Evolutionary conservation across 345 rosid species (phyloP), one percentile per base, ranked within the genome.

Genomic region (Populus nigra): DNA sequence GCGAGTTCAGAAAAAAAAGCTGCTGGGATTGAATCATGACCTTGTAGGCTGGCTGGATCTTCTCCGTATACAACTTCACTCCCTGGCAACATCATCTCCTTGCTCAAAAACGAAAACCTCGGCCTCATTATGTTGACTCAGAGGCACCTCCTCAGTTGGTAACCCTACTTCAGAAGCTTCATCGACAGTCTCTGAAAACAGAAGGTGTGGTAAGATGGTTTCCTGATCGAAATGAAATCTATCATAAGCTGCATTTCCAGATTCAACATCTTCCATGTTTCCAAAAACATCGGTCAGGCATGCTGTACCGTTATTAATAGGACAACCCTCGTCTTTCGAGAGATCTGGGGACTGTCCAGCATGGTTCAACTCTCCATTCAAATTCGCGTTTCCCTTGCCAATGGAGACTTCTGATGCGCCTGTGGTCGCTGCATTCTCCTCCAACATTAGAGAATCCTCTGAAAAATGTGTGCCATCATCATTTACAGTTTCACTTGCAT

Each of bases 211-310:
- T 31, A 33, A 72, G 11, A 36, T 72, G 20, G 76, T 72, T 45
- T 72, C 69, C 22, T 81, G 61, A 36, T 39, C 16, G 27, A 31
- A 70, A 27, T 38, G 77, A 8, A 59, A 15, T 23, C 20, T 49
- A 23, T 73, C 68, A 67, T 25, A 67, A 20, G 78, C 74, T 68
- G 22, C 78, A 10, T 65, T 71, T 38, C 69, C 74, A 65, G 82
- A 76, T 80, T 86, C 79, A 25, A 65, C 38, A 74, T 74, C 79
- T 39, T 77, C 81, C 16, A 27, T 23, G 13, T 53, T 75, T 23
- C 63, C 49, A 7, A 61, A 29, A 23, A 50, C 9, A 25, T 73
- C 73, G 10, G 43, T 11, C 65, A 55, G 50, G 59, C 41, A 25
- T 5, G 38, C 36, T 5, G 69, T 31, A 53, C n/a, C 39, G 35